These are phyloP conservation scores for Pelagomonas calceolata DNA, from an alignment of 108 stramenopile species.

Conservation along the genomic window DNA sequence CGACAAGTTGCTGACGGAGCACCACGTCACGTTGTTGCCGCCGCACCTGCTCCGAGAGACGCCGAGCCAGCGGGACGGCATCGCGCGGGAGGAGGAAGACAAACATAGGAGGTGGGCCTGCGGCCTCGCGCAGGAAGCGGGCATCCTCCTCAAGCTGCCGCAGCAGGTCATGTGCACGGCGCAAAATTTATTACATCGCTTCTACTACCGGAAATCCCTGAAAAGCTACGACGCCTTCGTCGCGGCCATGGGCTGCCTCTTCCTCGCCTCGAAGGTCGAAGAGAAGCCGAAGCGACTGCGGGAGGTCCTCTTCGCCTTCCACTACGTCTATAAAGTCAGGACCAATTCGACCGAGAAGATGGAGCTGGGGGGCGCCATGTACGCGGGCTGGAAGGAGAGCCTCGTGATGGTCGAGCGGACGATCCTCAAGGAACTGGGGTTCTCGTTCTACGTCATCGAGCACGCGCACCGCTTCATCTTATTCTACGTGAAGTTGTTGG, in stretches of 20 bases:
- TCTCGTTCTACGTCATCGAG: slow-evolving; percentile 35
- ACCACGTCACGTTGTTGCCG: not conserved
- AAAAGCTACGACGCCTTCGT: slow-evolving; percentile 28
- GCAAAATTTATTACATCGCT: slow-evolving; percentile 31
- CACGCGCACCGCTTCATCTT: slow-evolving; percentile 37
- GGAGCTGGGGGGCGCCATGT: slow-evolving; percentile 3
- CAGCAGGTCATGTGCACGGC: slow-evolving; percentile 39
- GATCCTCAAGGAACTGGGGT: slow-evolving; percentile 38
- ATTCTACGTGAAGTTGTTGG: not conserved
- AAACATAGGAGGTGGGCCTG: slow-evolving; percentile 28
- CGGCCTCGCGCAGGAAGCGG: slow-evolving; percentile 34
- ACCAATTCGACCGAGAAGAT: not conserved
- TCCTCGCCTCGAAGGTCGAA: slow-evolving; percentile 32
- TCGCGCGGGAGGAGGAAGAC: not conserved
- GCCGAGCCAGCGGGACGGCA: not conserved
- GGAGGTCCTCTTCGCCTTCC: slow-evolving; percentile 28
- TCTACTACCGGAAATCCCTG: slow-evolving; percentile 11
- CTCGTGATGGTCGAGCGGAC: slow-evolving; percentile 26
- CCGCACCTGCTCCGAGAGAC: not conserved
- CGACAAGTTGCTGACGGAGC: too few relatives aligned
- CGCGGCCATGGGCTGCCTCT: slow-evolving; percentile 34
- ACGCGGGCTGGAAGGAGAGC: slow-evolving; percentile 7
- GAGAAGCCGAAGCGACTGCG: slow-evolving; percentile 26
- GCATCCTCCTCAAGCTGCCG: slow-evolving; percentile 25
- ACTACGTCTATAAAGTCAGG: not conserved